A percentile compares a stretch with the other conserved stretches of the same genome.
phyloP scores from a whole-genome alignment of 202 grass and related monocot genomes.

The Carex arenaria region DNA sequence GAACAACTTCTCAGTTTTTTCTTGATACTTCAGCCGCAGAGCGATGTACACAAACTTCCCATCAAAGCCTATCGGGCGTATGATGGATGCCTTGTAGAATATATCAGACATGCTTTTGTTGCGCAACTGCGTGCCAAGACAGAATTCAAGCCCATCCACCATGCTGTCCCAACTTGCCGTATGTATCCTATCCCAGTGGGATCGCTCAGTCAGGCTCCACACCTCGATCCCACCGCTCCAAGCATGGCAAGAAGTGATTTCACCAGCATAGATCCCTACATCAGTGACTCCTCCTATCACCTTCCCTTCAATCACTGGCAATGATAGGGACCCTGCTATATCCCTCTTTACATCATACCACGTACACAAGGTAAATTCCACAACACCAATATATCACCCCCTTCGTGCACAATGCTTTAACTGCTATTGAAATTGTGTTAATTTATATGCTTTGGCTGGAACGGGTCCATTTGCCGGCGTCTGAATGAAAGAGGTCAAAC shows the following conservation, averaged over 20 bases:
- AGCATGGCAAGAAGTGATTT: neutral
- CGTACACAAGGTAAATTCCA: too few species aligned
- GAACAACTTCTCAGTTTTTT: neutral
- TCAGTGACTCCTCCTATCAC: too few species aligned
- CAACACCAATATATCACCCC: too few species aligned
- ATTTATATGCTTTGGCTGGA: neutral
- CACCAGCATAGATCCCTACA: neutral
- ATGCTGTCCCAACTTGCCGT: neutral
- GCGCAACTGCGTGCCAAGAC: neutral
- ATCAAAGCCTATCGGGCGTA: neutral
- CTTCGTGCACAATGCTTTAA: neutral
- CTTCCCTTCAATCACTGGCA: too few species aligned
- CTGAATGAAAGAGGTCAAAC: neutral
- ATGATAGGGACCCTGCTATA: too few species aligned
- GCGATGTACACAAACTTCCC: neutral
- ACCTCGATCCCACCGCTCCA: neutral
- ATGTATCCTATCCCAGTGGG: neutral
- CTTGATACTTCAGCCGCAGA: neutral
- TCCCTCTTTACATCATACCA: too few species aligned
- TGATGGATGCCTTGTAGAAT: neutral
- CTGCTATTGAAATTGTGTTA: too few species aligned
- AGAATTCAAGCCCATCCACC: neutral
- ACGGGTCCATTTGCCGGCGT: neutral
- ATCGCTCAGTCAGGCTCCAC: neutral
- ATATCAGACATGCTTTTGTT: neutral